Percentiles rank a stretch among this genome's conserved stretches.
These are phyloP conservation scores for Encephalitozoon romaleae DNA, from an alignment of 371 early-diverging fungal genomes.

Conservation along the genomic window DNA sequence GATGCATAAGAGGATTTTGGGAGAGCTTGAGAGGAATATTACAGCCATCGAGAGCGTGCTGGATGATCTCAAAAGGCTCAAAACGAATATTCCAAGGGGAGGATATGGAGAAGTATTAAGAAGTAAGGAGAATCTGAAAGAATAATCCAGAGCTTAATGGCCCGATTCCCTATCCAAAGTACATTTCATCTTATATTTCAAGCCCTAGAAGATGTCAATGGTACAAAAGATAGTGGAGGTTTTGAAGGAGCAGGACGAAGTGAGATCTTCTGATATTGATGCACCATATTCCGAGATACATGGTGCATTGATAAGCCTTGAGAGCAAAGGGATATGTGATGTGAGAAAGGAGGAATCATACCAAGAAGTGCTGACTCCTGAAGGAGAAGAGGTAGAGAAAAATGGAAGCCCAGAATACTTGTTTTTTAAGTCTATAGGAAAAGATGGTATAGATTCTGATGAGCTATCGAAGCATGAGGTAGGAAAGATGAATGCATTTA, in stretches of 20 bases:
- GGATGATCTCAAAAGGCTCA: not conserved
- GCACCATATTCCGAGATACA: slow-evolving; percentile 24
- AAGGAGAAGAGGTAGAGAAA: slow-evolving; percentile 43
- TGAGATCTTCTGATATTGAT: slow-evolving; percentile 18
- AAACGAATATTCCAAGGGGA: not conserved
- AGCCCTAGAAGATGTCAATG: not conserved
- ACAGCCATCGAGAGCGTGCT: not conserved
- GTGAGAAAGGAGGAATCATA: slow-evolving; percentile 16
- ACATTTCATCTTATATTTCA: not conserved
- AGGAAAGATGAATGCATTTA: slow-evolving; percentile 50
- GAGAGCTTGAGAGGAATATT: not conserved
- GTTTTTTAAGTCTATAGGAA: slow-evolving; percentile 22
- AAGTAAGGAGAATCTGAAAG: not conserved
- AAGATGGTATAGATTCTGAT: slow-evolving; percentile 3
- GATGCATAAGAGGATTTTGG: not conserved
- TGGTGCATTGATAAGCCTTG: slow-evolving; percentile 40
- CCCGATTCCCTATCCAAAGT: not conserved
- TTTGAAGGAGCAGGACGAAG: not conserved
- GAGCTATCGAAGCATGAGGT: slow-evolving; percentile 14
- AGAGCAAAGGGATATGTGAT: slow-evolving; percentile 39
- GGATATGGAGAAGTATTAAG: not conserved
- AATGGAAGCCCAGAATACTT: slow-evolving; percentile 54
- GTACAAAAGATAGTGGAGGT: not conserved
- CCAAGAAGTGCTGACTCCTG: slow-evolving; percentile 35
- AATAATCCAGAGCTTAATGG: not conserved